Evolutionary conservation across 2,329 filamentous ascomycete genomes (phyloP).

Genomic region (Colletotrichum sp.): DNA sequence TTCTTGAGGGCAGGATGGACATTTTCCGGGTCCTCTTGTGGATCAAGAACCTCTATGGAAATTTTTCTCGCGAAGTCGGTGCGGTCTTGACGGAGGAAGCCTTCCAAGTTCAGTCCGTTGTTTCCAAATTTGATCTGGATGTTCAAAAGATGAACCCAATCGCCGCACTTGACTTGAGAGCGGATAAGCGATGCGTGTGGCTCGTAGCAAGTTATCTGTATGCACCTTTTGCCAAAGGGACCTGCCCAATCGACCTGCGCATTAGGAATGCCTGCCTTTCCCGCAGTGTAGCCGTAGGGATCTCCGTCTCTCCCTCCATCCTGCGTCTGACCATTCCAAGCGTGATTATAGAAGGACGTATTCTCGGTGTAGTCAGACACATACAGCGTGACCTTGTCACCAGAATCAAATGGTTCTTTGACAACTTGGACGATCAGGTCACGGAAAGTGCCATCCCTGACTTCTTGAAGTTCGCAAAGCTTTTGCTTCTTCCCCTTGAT

Average conservation of each 20-base stretch:
- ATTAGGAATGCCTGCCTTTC: conserved; percentile 23
- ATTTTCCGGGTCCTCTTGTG: conserved; percentile 40
- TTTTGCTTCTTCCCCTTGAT: conserved; percentile 54
- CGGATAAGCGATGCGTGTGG: conserved; percentile 68
- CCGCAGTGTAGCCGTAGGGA: conserved; percentile 56
- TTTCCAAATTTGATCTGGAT: conserved; percentile 69
- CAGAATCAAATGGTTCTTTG: conserved; percentile 46
- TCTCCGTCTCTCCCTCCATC: conserved; percentile 52
- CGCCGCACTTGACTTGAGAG: conserved; percentile 58
- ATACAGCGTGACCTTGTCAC: conserved; percentile 66
- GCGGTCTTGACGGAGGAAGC: conserved; percentile 69
- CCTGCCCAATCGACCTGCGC: conserved; percentile 64
- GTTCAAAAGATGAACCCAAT: conserved; percentile 73
- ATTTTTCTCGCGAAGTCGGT: conserved; percentile 48
- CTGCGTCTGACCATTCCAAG: conserved; percentile 31
- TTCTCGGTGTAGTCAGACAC: conserved; percentile 86
- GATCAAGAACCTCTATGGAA: conserved; percentile 60
- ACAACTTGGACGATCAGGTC: conserved; percentile 78
- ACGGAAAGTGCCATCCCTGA: conserved; percentile 61
- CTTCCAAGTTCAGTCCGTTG: conserved; percentile 68
- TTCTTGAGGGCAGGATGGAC: conserved; percentile 57
- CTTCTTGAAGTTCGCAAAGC: conserved; percentile 69
- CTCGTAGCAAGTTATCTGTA: conserved; percentile 75
- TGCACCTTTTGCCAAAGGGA: conserved; percentile 73
- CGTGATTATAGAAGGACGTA: conserved; percentile 60